A percentile compares a stretch with the other conserved stretches of the same genome.
These are phyloP conservation scores for Tulasnella sp. DNA, from an alignment of 768 basidiomycete genomes.

Conservation along the genomic window DNA sequence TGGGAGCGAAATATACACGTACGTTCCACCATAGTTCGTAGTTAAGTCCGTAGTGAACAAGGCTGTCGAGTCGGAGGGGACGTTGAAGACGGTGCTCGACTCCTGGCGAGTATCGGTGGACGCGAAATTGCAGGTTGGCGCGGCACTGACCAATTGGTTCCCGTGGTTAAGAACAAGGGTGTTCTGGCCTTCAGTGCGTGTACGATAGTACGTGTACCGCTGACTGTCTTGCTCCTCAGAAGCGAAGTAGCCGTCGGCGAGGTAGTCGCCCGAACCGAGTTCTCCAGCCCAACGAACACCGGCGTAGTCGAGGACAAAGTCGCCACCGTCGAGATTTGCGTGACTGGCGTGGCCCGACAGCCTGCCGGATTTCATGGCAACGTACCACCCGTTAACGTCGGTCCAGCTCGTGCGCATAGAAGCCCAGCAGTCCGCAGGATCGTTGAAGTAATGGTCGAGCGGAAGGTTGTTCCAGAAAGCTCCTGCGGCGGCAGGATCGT, in stretches of 20 bases:
- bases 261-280: constrained; percentile 83
- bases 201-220: constrained; percentile 92
- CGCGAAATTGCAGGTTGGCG: constrained; percentile 57
- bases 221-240: constrained; percentile 61
- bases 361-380: constrained; percentile 83
- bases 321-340: constrained; percentile 90
- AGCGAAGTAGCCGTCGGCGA: constrained; percentile 70
- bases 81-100: constrained; percentile 73
- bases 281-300: constrained; percentile 95
- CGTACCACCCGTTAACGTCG: constrained; percentile 73
- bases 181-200: constrained; percentile 96
- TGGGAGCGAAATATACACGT: constrained; percentile 38
- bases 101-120: constrained; percentile 61
- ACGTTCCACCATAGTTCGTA: constrained; percentile 59
- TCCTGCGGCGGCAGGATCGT: constrained; percentile 73
- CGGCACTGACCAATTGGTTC: constrained; percentile 75
- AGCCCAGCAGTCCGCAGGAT: constrained; percentile 73
- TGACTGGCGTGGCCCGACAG: constrained; percentile 85
- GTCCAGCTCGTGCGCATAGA: constrained; percentile 94
- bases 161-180: constrained; percentile 67
- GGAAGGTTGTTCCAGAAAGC: constrained; percentile 88
- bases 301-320: constrained; percentile 91
- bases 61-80: constrained; percentile 66
- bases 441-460: constrained; percentile 79
- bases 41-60: constrained; percentile 73